Conservation (phyloP, 2,329 filamentous ascomycete genomes). For the Claviceps quebecensis region DNA sequence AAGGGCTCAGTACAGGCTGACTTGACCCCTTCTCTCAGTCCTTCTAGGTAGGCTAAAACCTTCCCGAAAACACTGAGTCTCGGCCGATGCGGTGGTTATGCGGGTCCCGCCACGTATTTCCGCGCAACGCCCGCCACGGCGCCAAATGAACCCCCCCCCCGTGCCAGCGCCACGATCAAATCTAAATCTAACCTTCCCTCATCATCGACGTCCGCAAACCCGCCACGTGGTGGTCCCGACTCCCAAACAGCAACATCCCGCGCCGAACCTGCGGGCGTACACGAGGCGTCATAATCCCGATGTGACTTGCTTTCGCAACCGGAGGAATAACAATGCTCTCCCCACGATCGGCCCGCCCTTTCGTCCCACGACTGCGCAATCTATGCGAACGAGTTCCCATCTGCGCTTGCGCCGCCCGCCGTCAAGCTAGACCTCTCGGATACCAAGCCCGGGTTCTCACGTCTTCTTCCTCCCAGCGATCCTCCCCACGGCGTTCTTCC, state of each 20-base stretch:
- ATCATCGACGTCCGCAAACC: no score
- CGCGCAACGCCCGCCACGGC: not conserved
- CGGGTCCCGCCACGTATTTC: not conserved
- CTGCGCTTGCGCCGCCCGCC: not conserved
- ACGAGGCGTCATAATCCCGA: not conserved
- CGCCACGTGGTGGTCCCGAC: no score
- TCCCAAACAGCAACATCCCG: not conserved
- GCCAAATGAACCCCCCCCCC: not conserved
- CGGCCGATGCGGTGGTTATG: not conserved
- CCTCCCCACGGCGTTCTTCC: constrained; percentile 6
- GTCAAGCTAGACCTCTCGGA: not conserved
- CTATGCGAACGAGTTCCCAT: not conserved
- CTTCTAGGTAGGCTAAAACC: no score
- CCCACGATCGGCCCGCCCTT: not conserved
- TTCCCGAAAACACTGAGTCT: not conserved
- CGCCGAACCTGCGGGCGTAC: no score
- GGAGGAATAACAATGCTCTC: not conserved
- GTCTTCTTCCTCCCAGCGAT: constrained; percentile 8
- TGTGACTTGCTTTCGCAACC: not conserved
- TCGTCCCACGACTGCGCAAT: not conserved
- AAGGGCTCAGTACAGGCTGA: no score
- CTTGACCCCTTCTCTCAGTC: no score
- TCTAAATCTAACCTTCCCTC: no score
- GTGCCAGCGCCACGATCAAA: no score
- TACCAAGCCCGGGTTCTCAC: not conserved